A percentile compares a stretch with the other conserved stretches of the same genome.
These are phyloP conservation scores for Rhodocollybia butyracea DNA, from an alignment of 768 basidiomycete species.

Conservation along the genomic window DNA sequence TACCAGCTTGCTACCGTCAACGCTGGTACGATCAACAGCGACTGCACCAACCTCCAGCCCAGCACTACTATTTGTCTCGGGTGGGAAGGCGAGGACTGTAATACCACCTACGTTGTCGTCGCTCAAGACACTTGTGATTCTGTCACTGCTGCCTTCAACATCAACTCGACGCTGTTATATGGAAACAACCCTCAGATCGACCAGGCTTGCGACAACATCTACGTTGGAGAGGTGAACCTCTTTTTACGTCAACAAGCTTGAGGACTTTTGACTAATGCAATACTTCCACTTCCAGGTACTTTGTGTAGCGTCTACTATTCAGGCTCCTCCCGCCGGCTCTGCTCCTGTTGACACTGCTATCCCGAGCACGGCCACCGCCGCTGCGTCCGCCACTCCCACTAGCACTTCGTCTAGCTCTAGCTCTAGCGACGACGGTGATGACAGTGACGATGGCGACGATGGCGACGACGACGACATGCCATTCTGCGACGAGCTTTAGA, in stretches of 20 bases:
- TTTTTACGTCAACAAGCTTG: not conserved
- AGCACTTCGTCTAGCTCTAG: constrained; percentile 15
- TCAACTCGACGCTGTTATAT: constrained; percentile 54
- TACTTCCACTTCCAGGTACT: constrained; percentile 39
- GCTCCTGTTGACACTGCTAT: constrained; percentile 23
- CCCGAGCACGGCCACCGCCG: constrained; percentile 23
- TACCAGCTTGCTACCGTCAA: constrained; percentile 75
- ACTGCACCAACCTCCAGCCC: constrained; percentile 58
- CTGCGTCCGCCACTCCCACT: constrained; percentile 22
- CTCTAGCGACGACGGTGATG: too few relatives aligned
- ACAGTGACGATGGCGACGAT: constrained; percentile 28
- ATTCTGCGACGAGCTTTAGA: constrained; percentile 14
- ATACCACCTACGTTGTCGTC: constrained; percentile 52
- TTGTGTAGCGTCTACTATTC: constrained; percentile 40
- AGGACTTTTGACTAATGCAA: too few relatives aligned
- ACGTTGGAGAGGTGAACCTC: constrained; percentile 67
- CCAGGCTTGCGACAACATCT: constrained; percentile 57
- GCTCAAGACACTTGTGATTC: constrained; percentile 57
- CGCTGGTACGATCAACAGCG: constrained; percentile 39
- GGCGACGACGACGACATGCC: constrained; percentile 19
- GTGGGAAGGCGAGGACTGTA: constrained; percentile 56
- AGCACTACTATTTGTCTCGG: constrained; percentile 62
- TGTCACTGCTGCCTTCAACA: constrained; percentile 32
- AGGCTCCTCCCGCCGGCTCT: constrained; percentile 40
- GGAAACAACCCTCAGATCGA: constrained; percentile 76